Evolutionary conservation across 805 yeast genomes (phyloP).

Genomic region (Nadsonia fulvescens): DNA sequence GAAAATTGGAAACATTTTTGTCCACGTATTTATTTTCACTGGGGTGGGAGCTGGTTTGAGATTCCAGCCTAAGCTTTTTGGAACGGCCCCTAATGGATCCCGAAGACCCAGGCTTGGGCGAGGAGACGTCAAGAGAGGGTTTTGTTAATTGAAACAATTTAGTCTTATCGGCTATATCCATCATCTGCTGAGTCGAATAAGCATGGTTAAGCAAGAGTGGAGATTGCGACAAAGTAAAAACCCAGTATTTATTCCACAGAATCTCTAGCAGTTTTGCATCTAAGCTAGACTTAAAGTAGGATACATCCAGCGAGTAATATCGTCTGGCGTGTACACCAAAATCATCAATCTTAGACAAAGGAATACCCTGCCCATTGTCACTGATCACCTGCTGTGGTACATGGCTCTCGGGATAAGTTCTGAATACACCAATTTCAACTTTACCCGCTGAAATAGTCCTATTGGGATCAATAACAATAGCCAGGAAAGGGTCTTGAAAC

Average conservation of each 20-base stretch:
- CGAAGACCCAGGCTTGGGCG: too few species aligned
- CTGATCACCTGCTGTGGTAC: constrained; percentile 11
- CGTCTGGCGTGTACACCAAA: constrained; percentile 54
- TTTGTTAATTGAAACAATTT: too few species aligned
- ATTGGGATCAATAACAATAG: constrained; percentile 74
- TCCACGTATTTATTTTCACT: too few species aligned
- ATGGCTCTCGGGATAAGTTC: constrained; percentile 38
- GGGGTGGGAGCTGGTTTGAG: too few species aligned
- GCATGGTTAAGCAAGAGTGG: constrained; percentile 13
- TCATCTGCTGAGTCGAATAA: constrained; percentile 14
- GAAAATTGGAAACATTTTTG: too few species aligned
- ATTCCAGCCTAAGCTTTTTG: too few species aligned
- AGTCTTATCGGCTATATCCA: constrained; percentile 15
- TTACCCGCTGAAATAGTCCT: constrained; percentile 42
- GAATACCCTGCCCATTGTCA: constrained; percentile 16
- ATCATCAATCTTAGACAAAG: constrained; percentile 37
- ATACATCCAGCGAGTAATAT: constrained; percentile 50
- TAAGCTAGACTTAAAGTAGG: constrained; percentile 33
- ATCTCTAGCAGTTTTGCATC: constrained; percentile 31
- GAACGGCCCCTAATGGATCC: too few species aligned
- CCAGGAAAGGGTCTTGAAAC: constrained; percentile 82
- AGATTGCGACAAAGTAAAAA: constrained; percentile 21
- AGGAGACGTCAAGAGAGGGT: too few species aligned
- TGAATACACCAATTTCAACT: constrained; percentile 76
- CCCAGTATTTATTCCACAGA: constrained; percentile 31